Percentiles rank a stretch among this genome's conserved stretches.
Conservation (phyloP, 306 rosid species). For the Mimosa bimucronata region DNA sequence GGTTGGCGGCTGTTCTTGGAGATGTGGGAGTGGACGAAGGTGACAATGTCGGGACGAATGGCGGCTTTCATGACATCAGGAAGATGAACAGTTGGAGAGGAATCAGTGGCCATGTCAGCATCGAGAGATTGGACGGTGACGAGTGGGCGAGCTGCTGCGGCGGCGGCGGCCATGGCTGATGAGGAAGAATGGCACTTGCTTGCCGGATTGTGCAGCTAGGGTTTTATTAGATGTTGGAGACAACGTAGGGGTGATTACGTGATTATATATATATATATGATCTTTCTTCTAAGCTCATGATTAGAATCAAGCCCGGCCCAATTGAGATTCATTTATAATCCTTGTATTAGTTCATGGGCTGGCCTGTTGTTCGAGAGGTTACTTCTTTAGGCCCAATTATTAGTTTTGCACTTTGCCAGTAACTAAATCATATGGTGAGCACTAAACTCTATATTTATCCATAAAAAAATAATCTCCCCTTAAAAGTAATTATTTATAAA, state of each 20-base stretch:
- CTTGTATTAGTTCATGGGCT: too few relatives aligned
- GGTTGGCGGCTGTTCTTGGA: conserved; percentile 68
- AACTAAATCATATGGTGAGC: too few relatives aligned
- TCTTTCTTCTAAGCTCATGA: neutral
- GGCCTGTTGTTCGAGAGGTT: too few relatives aligned
- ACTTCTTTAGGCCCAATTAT: too few relatives aligned
- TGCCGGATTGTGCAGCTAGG: neutral
- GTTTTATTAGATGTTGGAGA: neutral
- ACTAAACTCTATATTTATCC: too few relatives aligned
- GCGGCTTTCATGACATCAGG: conserved; percentile 78
- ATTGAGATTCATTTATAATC: too few relatives aligned
- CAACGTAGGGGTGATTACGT: neutral
- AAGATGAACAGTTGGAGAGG: conserved; percentile 41
- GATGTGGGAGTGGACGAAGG: conserved; percentile 63
- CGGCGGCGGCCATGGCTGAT: conserved; percentile 62
- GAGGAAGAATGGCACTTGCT: neutral
- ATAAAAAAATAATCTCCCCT: too few relatives aligned
- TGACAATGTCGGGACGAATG: conserved; percentile 71
- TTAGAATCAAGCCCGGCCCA: neutral
- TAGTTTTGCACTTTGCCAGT: too few relatives aligned
- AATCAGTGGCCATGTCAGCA: conserved; percentile 67
- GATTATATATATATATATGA: neutral
- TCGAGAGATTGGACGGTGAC: conserved; percentile 63
- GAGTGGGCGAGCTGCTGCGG: conserved; percentile 75
- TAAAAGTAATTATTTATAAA: too few relatives aligned